Evolutionary conservation across 1,284 basidiomycete genomes (phyloP).

Genomic region (Mycena sp.): DNA sequence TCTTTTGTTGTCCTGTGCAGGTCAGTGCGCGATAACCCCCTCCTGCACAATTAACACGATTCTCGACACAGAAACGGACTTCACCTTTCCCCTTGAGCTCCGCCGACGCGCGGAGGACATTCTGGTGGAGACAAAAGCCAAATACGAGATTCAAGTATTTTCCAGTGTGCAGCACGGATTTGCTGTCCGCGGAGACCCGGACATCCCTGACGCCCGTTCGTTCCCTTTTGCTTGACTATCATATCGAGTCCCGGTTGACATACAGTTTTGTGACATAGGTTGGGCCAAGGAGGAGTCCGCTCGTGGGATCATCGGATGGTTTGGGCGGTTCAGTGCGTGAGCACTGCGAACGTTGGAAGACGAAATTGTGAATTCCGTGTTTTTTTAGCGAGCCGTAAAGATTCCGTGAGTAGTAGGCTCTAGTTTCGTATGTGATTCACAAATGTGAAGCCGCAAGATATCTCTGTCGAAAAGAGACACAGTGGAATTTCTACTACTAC

Average conservation of each 20-base stretch:
- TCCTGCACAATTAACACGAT: constrained; percentile 59
- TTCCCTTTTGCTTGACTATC: constrained; percentile 23
- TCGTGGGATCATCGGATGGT: constrained; percentile 55
- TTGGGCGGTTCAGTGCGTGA: constrained; percentile 47
- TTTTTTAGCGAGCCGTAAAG: not conserved
- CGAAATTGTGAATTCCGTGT: not conserved
- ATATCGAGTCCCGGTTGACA: not conserved
- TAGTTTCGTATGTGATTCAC: too few species aligned
- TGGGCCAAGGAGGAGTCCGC: constrained; percentile 71
- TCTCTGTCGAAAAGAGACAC: too few species aligned
- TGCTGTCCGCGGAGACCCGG: constrained; percentile 61
- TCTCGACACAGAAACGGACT: constrained; percentile 51
- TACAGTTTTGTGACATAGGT: constrained; percentile 43
- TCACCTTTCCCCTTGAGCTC: constrained; percentile 53
- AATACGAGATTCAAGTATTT: constrained; percentile 60
- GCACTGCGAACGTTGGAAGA: not conserved
- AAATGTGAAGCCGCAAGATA: too few species aligned
- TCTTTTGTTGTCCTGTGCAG: constrained; percentile 61
- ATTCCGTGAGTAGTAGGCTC: not conserved
- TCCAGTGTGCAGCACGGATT: constrained; percentile 71
- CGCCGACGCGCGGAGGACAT: constrained; percentile 58
- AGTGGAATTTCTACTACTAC: too few species aligned
- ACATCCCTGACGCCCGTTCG: constrained; percentile 52
- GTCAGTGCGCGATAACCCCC: constrained; percentile 40
- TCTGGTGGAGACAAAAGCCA: constrained; percentile 51